phyloP scores from a whole-genome alignment of 2,329 filamentous ascomycete genomes.

The Drechslera avenae region DNA sequence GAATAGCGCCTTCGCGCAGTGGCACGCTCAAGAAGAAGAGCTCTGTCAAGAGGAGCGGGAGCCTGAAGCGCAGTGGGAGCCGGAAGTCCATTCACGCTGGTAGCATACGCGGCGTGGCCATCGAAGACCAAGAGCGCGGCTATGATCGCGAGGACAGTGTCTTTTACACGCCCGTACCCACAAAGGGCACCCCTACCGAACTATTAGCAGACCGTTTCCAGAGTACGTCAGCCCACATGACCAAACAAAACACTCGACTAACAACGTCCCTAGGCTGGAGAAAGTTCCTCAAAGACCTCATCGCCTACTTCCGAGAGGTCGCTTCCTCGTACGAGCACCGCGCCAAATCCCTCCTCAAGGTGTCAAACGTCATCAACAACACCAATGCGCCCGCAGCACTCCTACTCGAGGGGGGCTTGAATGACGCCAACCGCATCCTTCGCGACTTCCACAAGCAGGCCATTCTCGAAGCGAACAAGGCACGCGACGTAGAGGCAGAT shows the following conservation, averaged over 20 bases:
- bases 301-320: constrained; percentile 90
- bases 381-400: constrained; percentile 76
- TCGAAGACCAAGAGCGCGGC: constrained; percentile 73
- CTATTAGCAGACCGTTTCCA: constrained; percentile 86
- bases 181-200: constrained; percentile 84
- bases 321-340: constrained; percentile 86
- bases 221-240: constrained; percentile 58
- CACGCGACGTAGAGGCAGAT: constrained; percentile 86
- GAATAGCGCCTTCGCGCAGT: constrained; percentile 60
- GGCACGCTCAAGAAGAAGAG: constrained; percentile 89
- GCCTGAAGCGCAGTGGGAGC: constrained; percentile 79
- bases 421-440: constrained; percentile 82
- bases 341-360: constrained; percentile 79
- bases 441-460: constrained; percentile 82
- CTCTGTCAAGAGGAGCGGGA: constrained; percentile 74
- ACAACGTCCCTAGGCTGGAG: constrained; percentile 75
- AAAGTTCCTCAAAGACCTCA: constrained; percentile 92
- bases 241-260: constrained; percentile 10
- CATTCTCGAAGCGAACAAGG: constrained; percentile 82
- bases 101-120: constrained; percentile 79
- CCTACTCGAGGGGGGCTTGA: constrained; percentile 78
- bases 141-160: constrained; percentile 73
- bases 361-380: constrained; percentile 84
- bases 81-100: constrained; percentile 81
- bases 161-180: constrained; percentile 89